Conservation (phyloP, 2,329 filamentous ascomycete genomes). For the Neofusicoccum ribis region DNA sequence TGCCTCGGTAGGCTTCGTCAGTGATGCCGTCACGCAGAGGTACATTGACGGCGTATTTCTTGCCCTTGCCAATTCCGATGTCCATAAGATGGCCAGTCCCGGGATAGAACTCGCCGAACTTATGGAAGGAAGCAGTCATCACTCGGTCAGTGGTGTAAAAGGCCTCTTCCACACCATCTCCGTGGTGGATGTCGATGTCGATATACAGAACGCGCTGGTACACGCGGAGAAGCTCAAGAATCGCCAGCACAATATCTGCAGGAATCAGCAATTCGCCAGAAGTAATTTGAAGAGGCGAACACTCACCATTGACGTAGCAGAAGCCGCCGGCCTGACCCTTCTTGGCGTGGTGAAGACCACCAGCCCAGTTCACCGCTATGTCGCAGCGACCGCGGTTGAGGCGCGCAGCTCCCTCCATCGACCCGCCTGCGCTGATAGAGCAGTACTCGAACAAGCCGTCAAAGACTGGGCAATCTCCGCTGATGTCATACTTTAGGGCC, state of each 20-base stretch:
- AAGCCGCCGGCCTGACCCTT: constrained; percentile 94
- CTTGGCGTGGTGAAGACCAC: constrained; percentile 94
- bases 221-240: constrained; percentile 80
- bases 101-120: constrained; percentile 94
- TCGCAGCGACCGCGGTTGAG: constrained; percentile 84
- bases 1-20: constrained; percentile 80
- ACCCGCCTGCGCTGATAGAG: constrained; percentile 87
- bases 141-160: constrained; percentile 89
- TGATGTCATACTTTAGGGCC: constrained; percentile 71
- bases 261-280: constrained; percentile 27
- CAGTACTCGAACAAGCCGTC: constrained; percentile 95
- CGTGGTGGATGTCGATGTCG: constrained; percentile 90
- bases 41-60: constrained; percentile 87
- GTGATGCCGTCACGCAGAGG: constrained; percentile 88
- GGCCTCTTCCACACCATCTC: constrained; percentile 86
- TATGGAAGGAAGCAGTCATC: constrained; percentile 94
- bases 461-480: constrained; percentile 90
- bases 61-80: constrained; percentile 83
- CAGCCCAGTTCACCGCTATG: constrained; percentile 98
- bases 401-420: constrained; percentile 86
- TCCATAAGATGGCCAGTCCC: constrained; percentile 83
- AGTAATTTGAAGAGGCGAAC: not conserved
- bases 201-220: constrained; percentile 92
- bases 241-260: constrained; percentile 84
- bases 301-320: constrained; percentile 82